phyloP scores from a whole-genome alignment of 306 rosid species.

The Corylus americana region DNA sequence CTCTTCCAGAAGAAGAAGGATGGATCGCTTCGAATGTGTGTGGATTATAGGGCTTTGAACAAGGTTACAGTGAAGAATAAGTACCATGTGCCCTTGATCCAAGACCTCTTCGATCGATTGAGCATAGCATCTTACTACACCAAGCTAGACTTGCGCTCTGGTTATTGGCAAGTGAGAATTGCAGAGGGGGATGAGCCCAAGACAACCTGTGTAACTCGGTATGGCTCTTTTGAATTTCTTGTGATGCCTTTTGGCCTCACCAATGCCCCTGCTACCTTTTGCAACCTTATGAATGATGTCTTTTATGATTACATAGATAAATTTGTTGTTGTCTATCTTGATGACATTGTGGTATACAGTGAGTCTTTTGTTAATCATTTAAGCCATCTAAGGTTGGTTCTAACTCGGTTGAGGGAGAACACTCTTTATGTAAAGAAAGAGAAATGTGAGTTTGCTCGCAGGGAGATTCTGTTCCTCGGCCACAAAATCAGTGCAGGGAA shows the following conservation, averaged over 20 bases:
- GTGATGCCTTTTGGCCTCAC: conserved; percentile 6
- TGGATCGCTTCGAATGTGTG: background rate
- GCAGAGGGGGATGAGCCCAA: background rate
- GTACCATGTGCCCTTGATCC: background rate
- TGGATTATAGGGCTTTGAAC: background rate
- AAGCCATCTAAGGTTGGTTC: too few relatives aligned
- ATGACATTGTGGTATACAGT: too few relatives aligned
- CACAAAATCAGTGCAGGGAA: too few relatives aligned
- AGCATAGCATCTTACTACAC: background rate
- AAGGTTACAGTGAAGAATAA: conserved; percentile 2
- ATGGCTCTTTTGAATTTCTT: background rate
- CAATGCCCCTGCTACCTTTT: background rate
- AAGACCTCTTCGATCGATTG: background rate
- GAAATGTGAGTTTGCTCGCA: too few relatives aligned
- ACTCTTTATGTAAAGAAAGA: too few relatives aligned
- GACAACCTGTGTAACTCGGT: background rate
- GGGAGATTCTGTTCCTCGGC: too few relatives aligned
- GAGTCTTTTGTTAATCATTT: too few relatives aligned
- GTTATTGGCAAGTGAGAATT: background rate
- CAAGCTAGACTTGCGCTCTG: background rate
- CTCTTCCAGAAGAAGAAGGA: background rate
- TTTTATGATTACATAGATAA: too few relatives aligned
- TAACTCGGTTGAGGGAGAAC: too few relatives aligned
- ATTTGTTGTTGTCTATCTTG: too few relatives aligned
- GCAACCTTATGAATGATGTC: too few relatives aligned